Evolutionary conservation across 495 filamentous ascomycete genomes (phyloP), one percentile per base, ranked within the genome.

Genomic region (Neurospora sp.): DNA sequence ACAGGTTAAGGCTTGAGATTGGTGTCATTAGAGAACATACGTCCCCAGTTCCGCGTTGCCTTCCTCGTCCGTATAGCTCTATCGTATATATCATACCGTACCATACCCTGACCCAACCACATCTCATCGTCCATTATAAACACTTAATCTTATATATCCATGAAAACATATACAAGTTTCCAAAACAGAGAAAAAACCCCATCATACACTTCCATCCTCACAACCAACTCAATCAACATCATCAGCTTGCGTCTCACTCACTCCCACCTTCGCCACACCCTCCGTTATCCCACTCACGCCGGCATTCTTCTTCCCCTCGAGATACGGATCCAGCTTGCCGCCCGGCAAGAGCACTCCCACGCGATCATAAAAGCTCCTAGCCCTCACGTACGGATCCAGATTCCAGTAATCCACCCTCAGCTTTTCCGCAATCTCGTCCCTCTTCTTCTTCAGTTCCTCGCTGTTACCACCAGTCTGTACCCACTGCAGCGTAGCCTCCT

Each of bases 381-480:
- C 90, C 18, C 93, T 85, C 31, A 94, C 69, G 78, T 94, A 94
- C 0, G 91, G 91, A 78, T 96, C 93, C 9, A 94, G 77, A 12
- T 84, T 83, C 96, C 96, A 99, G 82, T 99, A 98, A 71, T 93
- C 92, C 42, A 85, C 84, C 40, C 88, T 84, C 73, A 98, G 79
- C 70, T 86, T 80, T 71, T 86, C 87, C 14, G 89, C 89, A 10
- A 94, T 72, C 39, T 80, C 77, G 35, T 85, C 80, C 69, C 92
- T 82, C 76, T 81, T 80, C 69, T 79, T 78, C 69, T 87, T 83
- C 72, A 83, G 79, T 14, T 78, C 77, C 40, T 77, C 72, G 74
- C 80, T 81, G 16, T 77, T 75, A 42, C 81, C 80, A 45, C 81
- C 80, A 42, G 81, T 82, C 16, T 79, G 73, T 71, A 93, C 87